These are phyloP conservation scores for Astrocystis sublimbata DNA, from an alignment of 495 filamentous ascomycete species.

Conservation along the genomic window DNA sequence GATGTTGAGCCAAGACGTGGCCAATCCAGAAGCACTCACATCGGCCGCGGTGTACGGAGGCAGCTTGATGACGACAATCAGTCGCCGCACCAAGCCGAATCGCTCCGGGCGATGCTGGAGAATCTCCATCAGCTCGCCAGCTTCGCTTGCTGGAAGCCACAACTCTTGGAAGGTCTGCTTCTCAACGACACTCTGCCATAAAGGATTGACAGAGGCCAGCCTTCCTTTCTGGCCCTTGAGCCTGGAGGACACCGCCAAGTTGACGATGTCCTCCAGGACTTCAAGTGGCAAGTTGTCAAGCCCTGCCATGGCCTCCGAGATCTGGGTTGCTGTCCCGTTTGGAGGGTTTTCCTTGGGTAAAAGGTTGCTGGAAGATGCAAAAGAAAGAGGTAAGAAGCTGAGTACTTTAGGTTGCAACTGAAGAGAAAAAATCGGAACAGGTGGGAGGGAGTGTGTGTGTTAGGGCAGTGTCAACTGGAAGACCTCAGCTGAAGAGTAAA, in stretches of 20 bases:
- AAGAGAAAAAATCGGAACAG: no score
- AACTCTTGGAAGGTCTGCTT: not conserved
- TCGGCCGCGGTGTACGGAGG: not conserved
- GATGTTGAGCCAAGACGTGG: not conserved
- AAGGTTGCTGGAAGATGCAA: not conserved
- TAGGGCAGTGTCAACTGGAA: no score
- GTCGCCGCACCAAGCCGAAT: not conserved
- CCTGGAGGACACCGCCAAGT: not conserved
- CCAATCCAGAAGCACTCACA: not conserved
- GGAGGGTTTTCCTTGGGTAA: not conserved
- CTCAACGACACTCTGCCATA: constrained; percentile 8
- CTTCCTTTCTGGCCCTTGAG: not conserved
- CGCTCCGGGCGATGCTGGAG: not conserved
- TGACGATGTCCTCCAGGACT: constrained; percentile 6
- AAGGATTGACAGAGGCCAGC: not conserved
- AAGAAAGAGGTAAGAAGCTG: not conserved
- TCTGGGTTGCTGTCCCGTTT: not conserved
- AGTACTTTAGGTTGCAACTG: not conserved
- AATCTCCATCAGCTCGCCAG: not conserved
- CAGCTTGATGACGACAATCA: not conserved
- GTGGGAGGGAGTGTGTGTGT: no score
- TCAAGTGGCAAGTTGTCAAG: not conserved
- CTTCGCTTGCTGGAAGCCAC: not conserved
- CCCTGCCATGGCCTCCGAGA: not conserved
- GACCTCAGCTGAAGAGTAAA: no score